These are phyloP conservation scores for Dendrobium catenatum DNA, from an alignment of 106 monocot genomes.

Conservation along the genomic window DNA sequence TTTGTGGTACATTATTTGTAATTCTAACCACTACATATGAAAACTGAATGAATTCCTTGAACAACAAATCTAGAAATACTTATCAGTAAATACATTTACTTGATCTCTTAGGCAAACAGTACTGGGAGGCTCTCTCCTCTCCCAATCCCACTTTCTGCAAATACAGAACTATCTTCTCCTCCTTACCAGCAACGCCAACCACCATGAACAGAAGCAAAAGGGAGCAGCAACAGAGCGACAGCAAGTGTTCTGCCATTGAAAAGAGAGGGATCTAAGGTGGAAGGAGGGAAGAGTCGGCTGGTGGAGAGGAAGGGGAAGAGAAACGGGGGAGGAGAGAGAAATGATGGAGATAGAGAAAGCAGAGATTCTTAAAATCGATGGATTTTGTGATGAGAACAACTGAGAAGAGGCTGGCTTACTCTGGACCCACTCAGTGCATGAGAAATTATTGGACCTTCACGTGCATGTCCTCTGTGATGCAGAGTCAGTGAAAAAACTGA, in stretches of 20 bases:
- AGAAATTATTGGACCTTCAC: slow-evolving; percentile 30
- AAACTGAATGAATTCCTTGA: not conserved
- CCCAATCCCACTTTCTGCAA: slow-evolving; percentile 4
- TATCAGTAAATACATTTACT: slow-evolving; percentile 9
- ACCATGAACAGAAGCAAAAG: not conserved
- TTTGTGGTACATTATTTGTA: too few relatives aligned
- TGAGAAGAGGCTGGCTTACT: slow-evolving; percentile 18
- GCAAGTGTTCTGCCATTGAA: slow-evolving; percentile 7
- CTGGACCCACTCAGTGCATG: slow-evolving; percentile 11
- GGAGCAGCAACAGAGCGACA: slow-evolving; percentile 1
- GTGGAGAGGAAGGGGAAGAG: not conserved
- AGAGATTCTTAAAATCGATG: slow-evolving; percentile 16
- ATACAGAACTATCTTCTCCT: not conserved
- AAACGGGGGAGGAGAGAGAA: slow-evolving; percentile 7
- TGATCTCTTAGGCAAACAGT: slow-evolving; percentile 14
- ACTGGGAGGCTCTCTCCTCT: not conserved
- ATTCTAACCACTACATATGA: too few relatives aligned
- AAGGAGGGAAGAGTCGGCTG: not conserved
- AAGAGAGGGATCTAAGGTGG: not conserved
- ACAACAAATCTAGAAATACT: not conserved
- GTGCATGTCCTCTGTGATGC: slow-evolving; percentile 17
- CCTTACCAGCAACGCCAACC: not conserved
- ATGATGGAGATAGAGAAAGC: not conserved
- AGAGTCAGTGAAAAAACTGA: not conserved
- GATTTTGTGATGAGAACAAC: slow-evolving; percentile 24